Conservation (phyloP, 208 protist genomes). For the Leishmania tarentolae region DNA sequence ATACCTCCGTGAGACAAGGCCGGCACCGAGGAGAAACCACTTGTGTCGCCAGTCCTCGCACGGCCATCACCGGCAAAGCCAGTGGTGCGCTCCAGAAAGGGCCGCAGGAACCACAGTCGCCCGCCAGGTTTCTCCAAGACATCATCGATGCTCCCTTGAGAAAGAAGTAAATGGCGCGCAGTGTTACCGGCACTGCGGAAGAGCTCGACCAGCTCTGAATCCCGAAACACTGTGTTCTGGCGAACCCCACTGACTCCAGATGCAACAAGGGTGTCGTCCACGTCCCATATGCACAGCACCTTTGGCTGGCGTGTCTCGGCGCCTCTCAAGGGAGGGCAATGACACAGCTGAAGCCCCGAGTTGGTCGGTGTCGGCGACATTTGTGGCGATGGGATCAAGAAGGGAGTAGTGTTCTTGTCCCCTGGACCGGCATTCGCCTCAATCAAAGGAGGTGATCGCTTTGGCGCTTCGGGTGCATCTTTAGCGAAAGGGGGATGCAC, state of each 20-base stretch:
- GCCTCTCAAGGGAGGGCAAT: conserved; percentile 2
- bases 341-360: conserved; percentile 12
- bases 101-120: conserved; percentile 38
- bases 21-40: not conserved
- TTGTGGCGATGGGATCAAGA: not conserved
- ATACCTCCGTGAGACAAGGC: not conserved
- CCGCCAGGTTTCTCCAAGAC: conserved; percentile 50
- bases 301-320: conserved; percentile 4
- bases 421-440: not conserved
- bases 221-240: conserved; percentile 61
- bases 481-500: not conserved
- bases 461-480: not conserved
- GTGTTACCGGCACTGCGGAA: conserved; percentile 41
- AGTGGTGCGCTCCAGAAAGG: conserved; percentile 33
- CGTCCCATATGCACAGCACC: conserved; percentile 84
- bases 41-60: not conserved
- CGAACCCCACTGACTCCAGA: conserved; percentile 62
- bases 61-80: conserved; percentile 31
- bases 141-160: conserved; percentile 87
- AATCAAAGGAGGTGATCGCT: not conserved
- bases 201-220: conserved; percentile 47
- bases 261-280: conserved; percentile 83
- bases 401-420: not conserved
- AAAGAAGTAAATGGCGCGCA: conserved; percentile 74
- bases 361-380: conserved; percentile 8